A percentile compares a stretch with the other conserved stretches of the same genome.
Evolutionary conservation across 2,329 filamentous ascomycete species (phyloP).

Genomic region (Orbilia ellipsospora): DNA sequence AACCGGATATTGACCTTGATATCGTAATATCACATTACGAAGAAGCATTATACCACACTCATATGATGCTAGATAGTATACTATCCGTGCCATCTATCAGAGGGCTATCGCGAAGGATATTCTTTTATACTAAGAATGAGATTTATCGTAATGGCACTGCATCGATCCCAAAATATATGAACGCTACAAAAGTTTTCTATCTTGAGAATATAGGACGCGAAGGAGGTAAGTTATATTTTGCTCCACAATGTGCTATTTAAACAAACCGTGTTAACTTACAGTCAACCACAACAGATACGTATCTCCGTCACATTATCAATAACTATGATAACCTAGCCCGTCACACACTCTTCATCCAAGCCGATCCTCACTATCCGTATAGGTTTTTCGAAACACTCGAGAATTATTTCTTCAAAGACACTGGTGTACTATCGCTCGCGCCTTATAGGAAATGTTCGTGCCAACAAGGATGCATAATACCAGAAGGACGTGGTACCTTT

Average conservation of each 20-base stretch:
- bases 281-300: neutral
- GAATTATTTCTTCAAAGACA: neutral
- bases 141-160: neutral
- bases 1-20: neutral
- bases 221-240: neutral
- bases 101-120: neutral
- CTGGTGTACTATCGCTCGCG: neutral
- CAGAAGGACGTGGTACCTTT: neutral
- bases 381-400: neutral
- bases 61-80: neutral
- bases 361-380: neutral
- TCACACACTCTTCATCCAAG: constrained; percentile 5
- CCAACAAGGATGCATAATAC: neutral
- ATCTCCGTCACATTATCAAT: neutral
- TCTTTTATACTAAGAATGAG: constrained; percentile 1
- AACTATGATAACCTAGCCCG: neutral
- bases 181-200: neutral
- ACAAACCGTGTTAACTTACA: neutral
- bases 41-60: neutral
- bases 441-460: neutral
- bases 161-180: neutral
- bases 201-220: neutral
- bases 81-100: neutral
- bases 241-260: neutral
- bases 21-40: neutral